A percentile compares a stretch with the other conserved stretches of the same genome.
These are phyloP conservation scores for Phyllosticta citribraziliensis DNA, from an alignment of 2,329 filamentous ascomycete genomes.

Conservation along the genomic window DNA sequence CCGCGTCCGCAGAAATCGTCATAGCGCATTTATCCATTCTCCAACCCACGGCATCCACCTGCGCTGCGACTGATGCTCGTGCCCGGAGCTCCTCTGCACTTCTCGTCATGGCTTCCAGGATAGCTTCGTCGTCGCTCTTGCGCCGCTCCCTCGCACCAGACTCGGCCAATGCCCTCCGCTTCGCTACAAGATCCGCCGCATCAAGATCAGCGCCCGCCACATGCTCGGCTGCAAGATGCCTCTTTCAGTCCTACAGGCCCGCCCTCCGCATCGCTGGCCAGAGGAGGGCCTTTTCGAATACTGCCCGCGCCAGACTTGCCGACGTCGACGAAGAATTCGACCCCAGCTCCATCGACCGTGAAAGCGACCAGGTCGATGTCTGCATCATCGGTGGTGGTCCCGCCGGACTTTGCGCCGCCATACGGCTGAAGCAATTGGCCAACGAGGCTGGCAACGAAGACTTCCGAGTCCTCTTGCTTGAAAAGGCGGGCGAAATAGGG, in stretches of 20 bases:
- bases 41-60: background rate
- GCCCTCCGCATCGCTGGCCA: constrained; percentile 28
- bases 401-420: constrained; percentile 83
- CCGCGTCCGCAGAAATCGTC: constrained; percentile 6
- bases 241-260: constrained; percentile 16
- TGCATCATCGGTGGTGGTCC: constrained; percentile 96
- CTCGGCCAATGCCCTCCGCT: background rate
- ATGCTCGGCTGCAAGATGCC: background rate
- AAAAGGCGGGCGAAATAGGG: constrained; percentile 91
- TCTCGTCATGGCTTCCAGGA: constrained; percentile 9
- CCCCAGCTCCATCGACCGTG: constrained; percentile 58
- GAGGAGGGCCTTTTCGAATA: constrained; percentile 26
- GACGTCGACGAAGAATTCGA: constrained; percentile 34
- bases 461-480: constrained; percentile 82
- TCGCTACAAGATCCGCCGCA: background rate
- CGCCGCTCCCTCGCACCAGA: constrained; percentile 4
- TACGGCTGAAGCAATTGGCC: constrained; percentile 88
- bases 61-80: constrained; percentile 2
- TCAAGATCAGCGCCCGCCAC: background rate
- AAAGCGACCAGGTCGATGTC: constrained; percentile 89
- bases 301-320: constrained; percentile 22
- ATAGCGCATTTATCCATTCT: background rate
- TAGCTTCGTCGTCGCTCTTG: constrained; percentile 1
- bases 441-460: constrained; percentile 93
- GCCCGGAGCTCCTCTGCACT: background rate